These are phyloP conservation scores for Coemansia sp. DNA, from an alignment of 192 early-diverging fungal genomes.

Conservation along the genomic window DNA sequence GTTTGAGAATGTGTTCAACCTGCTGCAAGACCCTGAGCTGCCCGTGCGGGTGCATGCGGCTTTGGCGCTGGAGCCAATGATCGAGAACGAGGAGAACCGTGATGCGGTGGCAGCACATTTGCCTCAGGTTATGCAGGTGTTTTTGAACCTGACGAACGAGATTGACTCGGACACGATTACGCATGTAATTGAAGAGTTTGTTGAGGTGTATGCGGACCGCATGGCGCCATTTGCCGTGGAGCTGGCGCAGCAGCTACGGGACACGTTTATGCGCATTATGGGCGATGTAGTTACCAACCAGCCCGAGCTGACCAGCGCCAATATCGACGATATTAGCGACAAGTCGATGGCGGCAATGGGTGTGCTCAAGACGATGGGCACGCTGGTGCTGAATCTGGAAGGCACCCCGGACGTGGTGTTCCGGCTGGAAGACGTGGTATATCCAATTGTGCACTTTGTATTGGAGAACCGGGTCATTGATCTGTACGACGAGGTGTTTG, in stretches of 20 bases:
- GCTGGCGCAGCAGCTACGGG: conserved; percentile 79
- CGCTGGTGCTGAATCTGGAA: conserved; percentile 83
- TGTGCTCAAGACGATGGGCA: conserved; percentile 85
- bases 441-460: conserved; percentile 75
- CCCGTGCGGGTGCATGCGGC: conserved; percentile 88
- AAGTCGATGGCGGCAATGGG: conserved; percentile 89
- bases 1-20: conserved; percentile 49
- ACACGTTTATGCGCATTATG: conserved; percentile 86
- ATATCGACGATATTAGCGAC: conserved; percentile 70
- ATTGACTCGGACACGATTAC: conserved; percentile 92
- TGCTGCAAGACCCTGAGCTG: conserved; percentile 73
- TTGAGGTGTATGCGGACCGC: conserved; percentile 85
- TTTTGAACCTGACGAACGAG: conserved; percentile 85
- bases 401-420: conserved; percentile 73
- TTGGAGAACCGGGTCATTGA: conserved; percentile 70
- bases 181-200: conserved; percentile 84
- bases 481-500: conserved; percentile 82
- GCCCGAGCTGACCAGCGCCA: conserved; percentile 39
- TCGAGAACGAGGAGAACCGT: conserved; percentile 69
- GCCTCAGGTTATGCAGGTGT: conserved; percentile 83
- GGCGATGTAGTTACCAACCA: conserved; percentile 60
- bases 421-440: conserved; percentile 74
- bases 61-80: conserved; percentile 75
- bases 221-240: conserved; percentile 91
- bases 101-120: conserved; percentile 76